Evolutionary conservation across 768 basidiomycete genomes (phyloP), one percentile per base, ranked within the genome.

Genomic region (Candolleomyces efflorescens): DNA sequence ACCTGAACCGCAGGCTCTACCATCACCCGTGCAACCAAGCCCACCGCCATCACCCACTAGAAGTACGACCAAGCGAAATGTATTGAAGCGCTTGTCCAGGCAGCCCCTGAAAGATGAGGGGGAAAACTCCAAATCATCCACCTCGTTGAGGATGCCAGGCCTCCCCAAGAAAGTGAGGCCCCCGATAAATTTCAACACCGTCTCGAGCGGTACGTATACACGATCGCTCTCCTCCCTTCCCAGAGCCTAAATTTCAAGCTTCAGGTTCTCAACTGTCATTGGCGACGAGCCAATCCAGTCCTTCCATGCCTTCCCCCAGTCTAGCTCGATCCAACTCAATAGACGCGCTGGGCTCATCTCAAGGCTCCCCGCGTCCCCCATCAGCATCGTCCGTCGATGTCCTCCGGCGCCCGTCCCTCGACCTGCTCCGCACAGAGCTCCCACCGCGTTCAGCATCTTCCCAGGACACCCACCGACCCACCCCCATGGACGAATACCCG

Each of bases 21-120:
- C 69, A 1, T 67, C 64, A 26, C 23, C 36, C 5, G 7, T 18
- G 15, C 36, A 53, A 32, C 71, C 72, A 3, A 75, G 70, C 46
- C 78, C 79, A 5, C 82, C 82, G 1, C 69, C 69, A 24, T 85
- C 82, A 0, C 83, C 82, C 1, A 80, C 82, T 7, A 82, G 73
- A 60, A 69, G 73, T 60, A 36, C 46, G 1, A 69, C 71, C 37
- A 75, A 78, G 53, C 71, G 75, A 46, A 72, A 70, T 36, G 74
- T 85, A 73, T 82, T 86, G 71, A 86, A 81, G 68, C 78, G 83
- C 3, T 67, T 77, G 53, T 78, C 82, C 3, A 82, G 73, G 59
- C 63, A 65, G 6, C 67, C 75, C 5, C 61, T 65, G 15, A 76
- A 75, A 60, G 79, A 79, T 46, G 76, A 80, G 48, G 26, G 67